phyloP scores from a whole-genome alignment of 768 basidiomycete genomes.

The Candolleomyces aberdarensis region DNA sequence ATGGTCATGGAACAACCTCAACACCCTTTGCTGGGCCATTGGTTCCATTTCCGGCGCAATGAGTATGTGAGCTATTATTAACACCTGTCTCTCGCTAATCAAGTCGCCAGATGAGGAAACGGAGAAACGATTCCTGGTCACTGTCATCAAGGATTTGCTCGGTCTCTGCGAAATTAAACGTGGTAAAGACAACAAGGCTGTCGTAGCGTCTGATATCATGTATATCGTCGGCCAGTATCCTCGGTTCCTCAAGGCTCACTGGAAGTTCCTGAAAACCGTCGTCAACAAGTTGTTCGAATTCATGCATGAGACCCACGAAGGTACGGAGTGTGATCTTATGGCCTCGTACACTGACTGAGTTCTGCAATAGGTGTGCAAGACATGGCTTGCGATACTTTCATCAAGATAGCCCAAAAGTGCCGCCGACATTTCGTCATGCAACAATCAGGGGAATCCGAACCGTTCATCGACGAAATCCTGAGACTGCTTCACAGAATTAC shows the following conservation, averaged over 20 bases:
- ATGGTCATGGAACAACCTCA: conserved; percentile 99
- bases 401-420: conserved; percentile 99
- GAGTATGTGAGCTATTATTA: conserved; percentile 60
- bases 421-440: conserved; percentile 98
- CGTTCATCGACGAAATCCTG: conserved; percentile 97
- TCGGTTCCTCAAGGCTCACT: conserved; percentile 98
- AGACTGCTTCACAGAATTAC: conserved; percentile 91
- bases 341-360: not conserved
- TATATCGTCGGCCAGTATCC: conserved; percentile 99
- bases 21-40: conserved; percentile 99
- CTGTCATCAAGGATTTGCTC: conserved; percentile 98
- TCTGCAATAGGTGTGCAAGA: conserved; percentile 83
- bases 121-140: conserved; percentile 97
- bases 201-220: conserved; percentile 95
- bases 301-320: conserved; percentile 99
- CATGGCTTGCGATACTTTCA: conserved; percentile 99
- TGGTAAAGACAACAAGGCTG: conserved; percentile 99
- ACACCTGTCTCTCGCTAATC: not conserved
- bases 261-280: conserved; percentile 99
- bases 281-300: conserved; percentile 99
- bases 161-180: conserved; percentile 97
- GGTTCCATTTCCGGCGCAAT: conserved; percentile 99
- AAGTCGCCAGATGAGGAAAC: conserved; percentile 83
- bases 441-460: conserved; percentile 94
- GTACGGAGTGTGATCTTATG: conserved; percentile 34